Evolutionary conservation across 2,329 filamentous ascomycete genomes (phyloP).

Genomic region (Aspergillus costaricaensis): DNA sequence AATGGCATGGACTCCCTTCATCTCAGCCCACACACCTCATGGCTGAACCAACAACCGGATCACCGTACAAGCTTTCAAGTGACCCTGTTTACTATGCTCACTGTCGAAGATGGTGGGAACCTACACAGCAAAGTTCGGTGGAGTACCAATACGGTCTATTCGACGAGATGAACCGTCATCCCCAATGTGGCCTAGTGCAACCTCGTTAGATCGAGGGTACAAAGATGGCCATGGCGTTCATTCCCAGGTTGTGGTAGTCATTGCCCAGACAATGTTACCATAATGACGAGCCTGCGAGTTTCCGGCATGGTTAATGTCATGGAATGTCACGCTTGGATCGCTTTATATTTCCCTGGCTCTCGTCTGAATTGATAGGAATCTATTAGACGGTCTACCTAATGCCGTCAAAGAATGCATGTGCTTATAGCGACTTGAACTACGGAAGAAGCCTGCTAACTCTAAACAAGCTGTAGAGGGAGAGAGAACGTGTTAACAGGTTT

Average conservation of each 20-base stretch:
- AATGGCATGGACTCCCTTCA: constrained; percentile 57
- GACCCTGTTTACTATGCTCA: constrained; percentile 44
- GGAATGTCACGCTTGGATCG: too few relatives aligned
- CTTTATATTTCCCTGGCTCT: too few relatives aligned
- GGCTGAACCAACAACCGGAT: constrained; percentile 33
- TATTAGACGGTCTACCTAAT: too few relatives aligned
- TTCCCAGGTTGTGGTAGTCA: background rate
- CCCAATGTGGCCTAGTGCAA: constrained; percentile 20
- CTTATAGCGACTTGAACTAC: too few relatives aligned
- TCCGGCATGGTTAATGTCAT: too few relatives aligned
- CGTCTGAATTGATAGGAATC: too few relatives aligned
- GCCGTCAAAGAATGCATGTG: background rate
- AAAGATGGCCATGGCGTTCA: background rate
- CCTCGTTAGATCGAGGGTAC: background rate
- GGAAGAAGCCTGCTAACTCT: background rate
- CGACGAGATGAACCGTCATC: constrained; percentile 34
- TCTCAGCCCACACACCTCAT: constrained; percentile 9
- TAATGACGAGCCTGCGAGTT: too few relatives aligned
- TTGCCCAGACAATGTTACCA: background rate
- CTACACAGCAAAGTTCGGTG: constrained; percentile 30
- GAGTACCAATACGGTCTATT: constrained; percentile 44
- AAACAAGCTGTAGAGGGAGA: background rate
- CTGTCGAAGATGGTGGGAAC: constrained; percentile 42
- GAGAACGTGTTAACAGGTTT: background rate
- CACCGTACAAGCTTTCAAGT: constrained; percentile 38